Conservation (phyloP, 2,329 filamentous ascomycete genomes). For the Arthrobotrys iridis region DNA sequence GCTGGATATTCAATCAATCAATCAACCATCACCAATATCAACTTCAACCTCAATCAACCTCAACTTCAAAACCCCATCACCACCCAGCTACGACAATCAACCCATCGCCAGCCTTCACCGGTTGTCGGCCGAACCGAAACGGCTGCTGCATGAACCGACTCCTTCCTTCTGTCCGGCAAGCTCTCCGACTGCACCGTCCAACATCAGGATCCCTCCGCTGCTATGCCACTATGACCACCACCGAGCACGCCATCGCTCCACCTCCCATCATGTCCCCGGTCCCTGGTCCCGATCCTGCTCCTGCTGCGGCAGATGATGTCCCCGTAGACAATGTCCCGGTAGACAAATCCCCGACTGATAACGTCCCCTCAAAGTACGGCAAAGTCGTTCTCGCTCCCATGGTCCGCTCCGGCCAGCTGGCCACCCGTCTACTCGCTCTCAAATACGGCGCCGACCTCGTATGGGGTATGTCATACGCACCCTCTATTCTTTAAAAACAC, state of each 20-base stretch:
- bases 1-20: no score
- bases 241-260: conserved; percentile 29
- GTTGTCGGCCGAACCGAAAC: neutral
- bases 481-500: no score
- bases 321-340: neutral
- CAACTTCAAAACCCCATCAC: neutral
- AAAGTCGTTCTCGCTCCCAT: conserved; percentile 84
- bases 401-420: conserved; percentile 96
- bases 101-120: neutral
- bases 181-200: conserved; percentile 24
- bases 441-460: conserved; percentile 97
- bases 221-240: conserved; percentile 50
- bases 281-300: neutral
- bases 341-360: neutral
- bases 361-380: conserved; percentile 27
- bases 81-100: neutral
- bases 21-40: neutral
- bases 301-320: no score
- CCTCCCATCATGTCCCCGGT: neutral
- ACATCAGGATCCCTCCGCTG: neutral
- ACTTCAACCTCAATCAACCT: neutral
- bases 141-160: conserved; percentile 23
- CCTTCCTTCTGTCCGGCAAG: conserved; percentile 24
- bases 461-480: conserved; percentile 74
- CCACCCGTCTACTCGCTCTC: conserved; percentile 85